Evolutionary conservation across 2,329 filamentous ascomycete genomes (phyloP), one percentile per base, ranked within the genome.

Genomic region (Plenodomus tracheiphilus): DNA sequence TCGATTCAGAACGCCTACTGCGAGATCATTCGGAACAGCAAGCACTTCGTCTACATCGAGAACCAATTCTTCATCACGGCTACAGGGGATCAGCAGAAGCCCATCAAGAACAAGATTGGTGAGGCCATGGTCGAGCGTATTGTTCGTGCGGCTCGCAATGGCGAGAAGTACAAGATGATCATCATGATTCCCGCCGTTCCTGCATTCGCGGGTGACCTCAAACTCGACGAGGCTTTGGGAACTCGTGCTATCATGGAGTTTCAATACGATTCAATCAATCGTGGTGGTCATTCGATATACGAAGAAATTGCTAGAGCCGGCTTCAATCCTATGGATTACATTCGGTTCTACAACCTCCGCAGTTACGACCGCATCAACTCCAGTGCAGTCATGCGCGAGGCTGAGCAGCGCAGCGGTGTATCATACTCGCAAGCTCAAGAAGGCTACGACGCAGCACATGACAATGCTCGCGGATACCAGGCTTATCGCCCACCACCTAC

Each of bases 11-110:
- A 93, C 66, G 91, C 91, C 1, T 96, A 96, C 65, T 84, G 88
- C 28, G 80, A 87, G 37, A 80, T 85, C 21, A 91, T 91, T 59
- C 77, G 75, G 32, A 84, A 85, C 41, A 86, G 86, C 16, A 76
- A 85, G 64, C 85, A 91, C 66, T 91, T 87, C 64, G 74, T 92
- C 49, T 92, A 91, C 70, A 91, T 92, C 30, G 88, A 92, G 69
- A 91, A 92, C 63, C 85, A 90, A 78, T 94, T 94, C 76, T 94
- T 94, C 78, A 94, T 94, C 72, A 94, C 89, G 0, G 88, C 89
- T 2, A 92, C 88, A 1, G 79, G 65, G n/a, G 80, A 88, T 45
- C 75, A 84, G 47, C 88, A 91, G 67, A 80, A 80, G 53, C 88
- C 89, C 0, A 83, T 95, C 39, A 81, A 80, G 62, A 94, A 95